A percentile compares a stretch with the other conserved stretches of the same genome.
phyloP scores from a whole-genome alignment of 768 basidiomycete genomes.

The Sarcomyxa edulis region DNA sequence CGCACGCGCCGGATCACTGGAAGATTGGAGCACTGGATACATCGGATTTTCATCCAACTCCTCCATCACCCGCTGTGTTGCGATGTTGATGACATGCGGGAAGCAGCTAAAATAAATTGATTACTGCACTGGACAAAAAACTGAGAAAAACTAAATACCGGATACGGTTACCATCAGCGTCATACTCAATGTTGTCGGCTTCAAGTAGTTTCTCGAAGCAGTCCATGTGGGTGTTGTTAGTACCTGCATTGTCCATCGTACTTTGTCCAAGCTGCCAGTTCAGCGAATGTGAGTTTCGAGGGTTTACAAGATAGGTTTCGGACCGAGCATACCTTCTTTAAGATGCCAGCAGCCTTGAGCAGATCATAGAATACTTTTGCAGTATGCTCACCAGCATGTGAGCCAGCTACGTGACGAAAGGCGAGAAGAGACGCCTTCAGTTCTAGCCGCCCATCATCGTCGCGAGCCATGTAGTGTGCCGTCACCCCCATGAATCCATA shows the following conservation, averaged over 20 bases:
- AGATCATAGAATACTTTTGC: conserved; percentile 18
- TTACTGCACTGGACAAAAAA: no score
- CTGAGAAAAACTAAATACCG: conserved; percentile 10
- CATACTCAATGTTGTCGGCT: conserved; percentile 8
- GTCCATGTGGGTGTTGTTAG: conserved; percentile 26
- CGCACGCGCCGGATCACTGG: background rate
- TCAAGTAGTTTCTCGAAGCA: conserved; percentile 12
- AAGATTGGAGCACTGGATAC: conserved; percentile 6
- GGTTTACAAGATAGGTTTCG: no score
- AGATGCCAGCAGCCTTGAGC: conserved; percentile 15
- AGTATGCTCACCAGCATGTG: conserved; percentile 23
- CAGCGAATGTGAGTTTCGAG: background rate
- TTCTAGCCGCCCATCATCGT: conserved; percentile 14
- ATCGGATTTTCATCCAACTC: conserved; percentile 10
- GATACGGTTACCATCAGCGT: conserved; percentile 15
- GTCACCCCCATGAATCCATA: conserved; percentile 25
- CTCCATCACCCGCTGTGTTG: conserved; percentile 12
- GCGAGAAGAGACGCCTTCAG: conserved; percentile 19
- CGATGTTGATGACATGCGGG: conserved; percentile 23
- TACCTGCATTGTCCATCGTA: conserved; percentile 32
- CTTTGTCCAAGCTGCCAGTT: conserved; percentile 14
- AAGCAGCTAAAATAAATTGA: conserved; percentile 17
- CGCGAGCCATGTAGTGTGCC: conserved; percentile 19
- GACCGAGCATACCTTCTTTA: conserved; percentile 18
- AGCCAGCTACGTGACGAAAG: conserved; percentile 23